Evolutionary conservation across 208 protist genomes (phyloP), one percentile per base, ranked within the genome.

Genomic region (Leptomonas pyrrhocoris): DNA sequence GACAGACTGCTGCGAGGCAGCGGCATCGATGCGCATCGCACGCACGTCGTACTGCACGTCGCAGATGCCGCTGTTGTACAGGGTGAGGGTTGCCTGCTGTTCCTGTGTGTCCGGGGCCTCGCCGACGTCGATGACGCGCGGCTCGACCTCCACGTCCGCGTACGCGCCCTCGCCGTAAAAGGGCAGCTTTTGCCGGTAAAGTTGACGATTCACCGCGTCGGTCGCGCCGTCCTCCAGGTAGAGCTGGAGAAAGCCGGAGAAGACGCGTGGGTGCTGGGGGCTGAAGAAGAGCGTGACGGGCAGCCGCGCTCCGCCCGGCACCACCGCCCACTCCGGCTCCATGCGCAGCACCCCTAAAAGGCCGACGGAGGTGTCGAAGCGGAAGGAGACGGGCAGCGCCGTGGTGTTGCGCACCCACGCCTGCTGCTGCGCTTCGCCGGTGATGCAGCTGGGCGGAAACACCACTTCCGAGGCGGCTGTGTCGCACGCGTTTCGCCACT

Each of bases 31-130:
- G 55, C 31, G 59, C 34, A 90, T 64, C 50, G 68, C 70, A n/a
- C 89, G 81, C 30, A 97, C 82, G 65, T 94, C 81, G 72, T 94
- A 96, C 64, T 65, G 69, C 63, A 94, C 80, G 1, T 86, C 86
- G 72, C 90, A 94, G 11, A 86, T 25, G 58, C 90, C 76, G 69
- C 89, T 93, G 74, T 96, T 96, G 81, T 92, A 97, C 21, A 97
- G 76, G 8, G 90, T 95, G 60, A 95, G 79, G 30, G 77, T 69
- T 31, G 79, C 81, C 55, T 83, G 68, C 46, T 90, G 63, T 43
- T 83, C 74, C 7, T 85, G 77, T 23, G 85, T 83, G 43, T 93
- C 81, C 5, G 57, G 40, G n/a, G 67, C 67, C 43, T 88, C 81
- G 21, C 85, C 73, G 70, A 76, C 80, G 77, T 93, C 84, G 51